A percentile compares a stretch with the other conserved stretches of the same genome.
These are phyloP conservation scores for Arachis stenosperma DNA, from an alignment of 306 rosid species.

Conservation along the genomic window DNA sequence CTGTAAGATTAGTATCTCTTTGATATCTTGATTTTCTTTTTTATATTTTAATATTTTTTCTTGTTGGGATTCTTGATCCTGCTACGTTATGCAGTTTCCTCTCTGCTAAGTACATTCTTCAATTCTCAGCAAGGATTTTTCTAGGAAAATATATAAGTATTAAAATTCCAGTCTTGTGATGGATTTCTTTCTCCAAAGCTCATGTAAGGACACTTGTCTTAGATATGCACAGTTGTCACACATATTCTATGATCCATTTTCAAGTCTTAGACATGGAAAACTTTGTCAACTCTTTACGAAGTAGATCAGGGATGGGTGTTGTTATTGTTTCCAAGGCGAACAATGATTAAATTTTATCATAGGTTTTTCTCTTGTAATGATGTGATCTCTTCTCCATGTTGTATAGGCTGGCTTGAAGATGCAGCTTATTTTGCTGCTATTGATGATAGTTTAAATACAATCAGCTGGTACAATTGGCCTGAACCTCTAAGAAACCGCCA, in stretches of 20 bases:
- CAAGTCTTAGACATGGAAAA: no score
- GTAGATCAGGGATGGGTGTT: no score
- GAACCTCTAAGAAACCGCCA: slow-evolving; percentile 85
- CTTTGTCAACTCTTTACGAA: no score
- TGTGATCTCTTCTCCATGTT: slow-evolving; percentile 40
- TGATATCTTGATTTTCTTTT: neutral
- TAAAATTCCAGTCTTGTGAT: neutral
- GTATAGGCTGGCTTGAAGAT: slow-evolving; percentile 94
- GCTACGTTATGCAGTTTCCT: slow-evolving; percentile 14
- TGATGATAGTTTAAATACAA: slow-evolving; percentile 63
- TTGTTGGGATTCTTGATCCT: slow-evolving; percentile 15
- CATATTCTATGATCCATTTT: neutral
- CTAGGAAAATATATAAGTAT: neutral
- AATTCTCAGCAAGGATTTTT: neutral
- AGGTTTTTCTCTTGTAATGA: slow-evolving; percentile 34
- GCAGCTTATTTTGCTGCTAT: slow-evolving; percentile 98
- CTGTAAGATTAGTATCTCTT: neutral
- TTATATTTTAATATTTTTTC: neutral
- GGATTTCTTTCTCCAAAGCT: slow-evolving; percentile 16
- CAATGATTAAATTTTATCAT: slow-evolving; percentile 14
- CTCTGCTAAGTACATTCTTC: neutral
- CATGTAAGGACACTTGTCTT: slow-evolving; percentile 6
- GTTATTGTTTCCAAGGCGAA: slow-evolving; percentile 24
- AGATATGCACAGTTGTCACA: neutral
- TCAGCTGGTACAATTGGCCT: slow-evolving; percentile 95